A percentile compares a stretch with the other conserved stretches of the same genome.
phyloP scores from a whole-genome alignment of 768 basidiomycete genomes.

The Neoboletus subvelutipes region DNA sequence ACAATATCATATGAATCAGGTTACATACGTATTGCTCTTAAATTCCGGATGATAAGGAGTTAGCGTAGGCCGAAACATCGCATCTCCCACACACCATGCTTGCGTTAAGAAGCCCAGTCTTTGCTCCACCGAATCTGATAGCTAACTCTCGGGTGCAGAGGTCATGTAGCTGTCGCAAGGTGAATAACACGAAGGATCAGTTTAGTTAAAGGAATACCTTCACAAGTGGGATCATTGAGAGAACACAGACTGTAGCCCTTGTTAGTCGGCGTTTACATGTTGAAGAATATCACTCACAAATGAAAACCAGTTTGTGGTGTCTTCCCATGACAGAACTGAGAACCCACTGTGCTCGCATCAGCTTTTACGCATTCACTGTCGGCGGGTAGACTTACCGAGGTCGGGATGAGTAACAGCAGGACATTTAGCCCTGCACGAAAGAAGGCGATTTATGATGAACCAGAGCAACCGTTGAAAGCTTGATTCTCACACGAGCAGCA shows the following conservation, averaged over 20 bases:
- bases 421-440: conserved; percentile 62
- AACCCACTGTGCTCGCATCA: conserved; percentile 48
- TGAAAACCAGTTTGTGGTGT: conserved; percentile 57
- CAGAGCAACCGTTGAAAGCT: neutral
- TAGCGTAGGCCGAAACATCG: neutral
- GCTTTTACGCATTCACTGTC: neutral
- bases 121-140: conserved; percentile 70
- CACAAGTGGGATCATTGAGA: conserved; percentile 77
- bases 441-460: neutral
- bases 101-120: conserved; percentile 78
- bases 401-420: conserved; percentile 62
- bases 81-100: conserved; percentile 54
- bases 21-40: conserved; percentile 66
- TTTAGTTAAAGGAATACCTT: conserved; percentile 43
- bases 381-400: conserved; percentile 48
- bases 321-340: conserved; percentile 47
- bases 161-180: conserved; percentile 62
- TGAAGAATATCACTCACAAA: conserved; percentile 43
- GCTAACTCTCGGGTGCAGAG: conserved; percentile 73
- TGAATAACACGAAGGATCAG: conserved; percentile 6
- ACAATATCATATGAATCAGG: conserved; percentile 1
- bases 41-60: neutral
- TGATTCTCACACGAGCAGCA: conserved; percentile 53
- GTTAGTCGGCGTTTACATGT: neutral
- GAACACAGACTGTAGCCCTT: conserved; percentile 49